Base-by-base conservation (phyloP, 164 flowering plant genomes). In the Tetracentron sinense region DNA sequence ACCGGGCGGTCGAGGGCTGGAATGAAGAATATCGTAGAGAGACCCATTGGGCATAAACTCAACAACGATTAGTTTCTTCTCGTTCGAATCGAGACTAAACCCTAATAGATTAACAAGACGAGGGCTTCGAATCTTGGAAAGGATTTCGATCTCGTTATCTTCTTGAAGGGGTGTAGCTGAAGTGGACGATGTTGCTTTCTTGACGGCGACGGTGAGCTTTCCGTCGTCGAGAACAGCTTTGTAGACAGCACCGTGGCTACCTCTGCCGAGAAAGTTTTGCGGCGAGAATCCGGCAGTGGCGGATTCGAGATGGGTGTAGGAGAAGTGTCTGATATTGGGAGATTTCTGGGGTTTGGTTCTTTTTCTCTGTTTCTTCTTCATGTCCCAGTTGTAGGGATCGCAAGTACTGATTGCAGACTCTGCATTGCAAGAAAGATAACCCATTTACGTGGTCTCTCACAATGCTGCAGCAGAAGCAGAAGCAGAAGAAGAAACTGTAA, bases 11-110 rank as follows among this genome's bases (percentile, higher is more conserved):
- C 68, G 63, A 1, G 69, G 30, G 28, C 28, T 44, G 16, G 64
- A 61, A 70, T 93, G 97, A 1, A 93, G 66, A 17, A 72, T 67
- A 52, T 90, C 94, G 71, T 74, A 77, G 6, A 93, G 70, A 12
- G 90, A 81, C 1, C 98, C 97, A 57, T 87, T 85, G 0, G 86
- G 81, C 98, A 93, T 90, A 58, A 55, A 87, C 85, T 88, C 92
- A 6, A 88, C 90, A 0, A 93, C 97, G 27, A 89, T 67, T 4
- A 84, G 56, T 33, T 76, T 80, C 14, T 64, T 57, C 7, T 63
- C 69, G 0, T 53, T 49, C 1, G 74, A 16, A 21, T 78, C 86
- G 19, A 56, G 8, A 46, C 79, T 66, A 49, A 75, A 84, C 2
- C 98, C 98, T 30, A 92, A 54, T 0, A 92, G 76, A 44, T 92